phyloP scores from a whole-genome alignment of 2,329 filamentous ascomycete genomes.

The Monilinia polystroma region DNA sequence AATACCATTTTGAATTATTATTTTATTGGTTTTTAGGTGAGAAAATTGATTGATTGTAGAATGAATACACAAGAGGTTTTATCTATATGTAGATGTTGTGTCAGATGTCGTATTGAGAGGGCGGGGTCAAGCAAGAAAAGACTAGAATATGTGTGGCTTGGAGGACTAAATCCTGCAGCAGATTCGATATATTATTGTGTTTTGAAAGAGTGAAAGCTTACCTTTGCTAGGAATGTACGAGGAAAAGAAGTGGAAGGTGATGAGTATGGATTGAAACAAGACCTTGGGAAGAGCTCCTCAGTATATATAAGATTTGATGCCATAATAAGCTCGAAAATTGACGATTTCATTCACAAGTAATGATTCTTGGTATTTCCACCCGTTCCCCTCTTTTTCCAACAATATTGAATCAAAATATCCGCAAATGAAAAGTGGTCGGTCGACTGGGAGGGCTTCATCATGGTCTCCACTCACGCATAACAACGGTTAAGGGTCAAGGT shows the following conservation, averaged over 20 bases:
- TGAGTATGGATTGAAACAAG: not conserved
- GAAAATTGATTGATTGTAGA: not conserved
- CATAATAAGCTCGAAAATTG: not conserved
- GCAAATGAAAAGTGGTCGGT: conserved; percentile 17
- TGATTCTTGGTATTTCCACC: conserved; percentile 1
- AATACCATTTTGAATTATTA: conserved; percentile 50
- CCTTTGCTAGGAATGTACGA: conserved; percentile 6
- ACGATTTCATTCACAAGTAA: not conserved
- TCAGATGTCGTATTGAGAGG: conserved; percentile 9
- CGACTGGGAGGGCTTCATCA: conserved; percentile 7
- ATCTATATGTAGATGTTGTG: not conserved
- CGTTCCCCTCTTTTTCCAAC: conserved; percentile 7
- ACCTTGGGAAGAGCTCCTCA: not conserved
- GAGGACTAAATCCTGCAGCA: not conserved
- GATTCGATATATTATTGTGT: not conserved
- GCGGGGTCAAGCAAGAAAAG: conserved; percentile 3
- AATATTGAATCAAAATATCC: conserved; percentile 10
- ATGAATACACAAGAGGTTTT: conserved; percentile 6
- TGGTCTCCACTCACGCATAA: conserved; percentile 3
- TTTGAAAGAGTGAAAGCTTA: not conserved
- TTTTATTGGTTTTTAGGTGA: not conserved
- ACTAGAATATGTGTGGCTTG: not conserved
- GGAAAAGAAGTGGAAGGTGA: not conserved
- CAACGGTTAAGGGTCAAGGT: not conserved
- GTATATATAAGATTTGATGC: conserved; percentile 2